These are phyloP conservation scores for Cephaloascus albidus DNA, from an alignment of 805 yeast genomes.

Conservation along the genomic window DNA sequence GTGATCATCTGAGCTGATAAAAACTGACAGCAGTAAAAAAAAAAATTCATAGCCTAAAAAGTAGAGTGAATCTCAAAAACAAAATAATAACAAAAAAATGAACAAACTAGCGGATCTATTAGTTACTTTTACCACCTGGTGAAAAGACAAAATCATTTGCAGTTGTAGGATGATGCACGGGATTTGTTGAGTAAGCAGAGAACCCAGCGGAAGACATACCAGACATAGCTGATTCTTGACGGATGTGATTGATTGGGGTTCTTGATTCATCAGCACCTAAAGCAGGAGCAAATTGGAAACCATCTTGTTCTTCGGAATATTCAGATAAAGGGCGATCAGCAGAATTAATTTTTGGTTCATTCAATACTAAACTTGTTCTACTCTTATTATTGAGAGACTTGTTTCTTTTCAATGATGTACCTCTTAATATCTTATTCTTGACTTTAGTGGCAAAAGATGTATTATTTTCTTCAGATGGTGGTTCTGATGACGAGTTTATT, in stretches of 20 bases:
- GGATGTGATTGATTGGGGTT: constrained; percentile 5
- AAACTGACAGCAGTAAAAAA: not conserved
- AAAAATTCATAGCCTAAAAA: not conserved
- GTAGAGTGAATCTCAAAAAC: not conserved
- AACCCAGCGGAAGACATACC: constrained; percentile 4
- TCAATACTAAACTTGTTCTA: not conserved
- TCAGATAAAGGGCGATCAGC: too few species aligned
- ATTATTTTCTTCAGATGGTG: not conserved
- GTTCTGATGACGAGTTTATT: not conserved
- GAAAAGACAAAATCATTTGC: constrained; percentile 7
- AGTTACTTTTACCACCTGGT: not conserved
- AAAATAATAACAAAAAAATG: not conserved
- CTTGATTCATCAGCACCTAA: constrained; percentile 1
- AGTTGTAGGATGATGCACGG: constrained; percentile 6
- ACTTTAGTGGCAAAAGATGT: constrained; percentile 1
- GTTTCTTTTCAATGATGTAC: not conserved
- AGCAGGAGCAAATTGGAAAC: constrained; percentile 1
- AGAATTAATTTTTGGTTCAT: not conserved
- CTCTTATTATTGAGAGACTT: not conserved
- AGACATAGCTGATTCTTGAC: constrained; percentile 6
- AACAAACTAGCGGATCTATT: not conserved
- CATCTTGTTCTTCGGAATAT: not conserved
- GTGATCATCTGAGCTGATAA: not conserved
- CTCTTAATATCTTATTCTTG: not conserved
- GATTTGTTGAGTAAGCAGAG: constrained; percentile 3